Conservation (phyloP, 164 flowering plant genomes). For the Nelumbo lutea region DNA sequence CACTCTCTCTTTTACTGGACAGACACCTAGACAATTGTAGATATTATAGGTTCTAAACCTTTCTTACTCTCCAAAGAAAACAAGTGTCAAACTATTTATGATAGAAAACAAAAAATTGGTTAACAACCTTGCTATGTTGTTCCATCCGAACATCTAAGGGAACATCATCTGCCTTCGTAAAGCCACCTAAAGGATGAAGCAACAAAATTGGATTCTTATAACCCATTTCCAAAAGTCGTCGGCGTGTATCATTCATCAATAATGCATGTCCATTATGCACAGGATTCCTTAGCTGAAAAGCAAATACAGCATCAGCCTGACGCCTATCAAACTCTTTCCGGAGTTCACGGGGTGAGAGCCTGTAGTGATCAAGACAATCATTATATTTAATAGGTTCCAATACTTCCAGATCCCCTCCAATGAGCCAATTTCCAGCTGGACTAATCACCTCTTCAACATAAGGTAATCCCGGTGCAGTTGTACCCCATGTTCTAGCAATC, state of each 20-base stretch:
- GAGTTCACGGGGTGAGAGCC: neutral
- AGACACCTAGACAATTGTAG: no score
- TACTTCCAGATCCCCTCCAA: neutral
- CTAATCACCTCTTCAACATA: neutral
- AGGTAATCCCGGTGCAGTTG: neutral
- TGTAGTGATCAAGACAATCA: neutral
- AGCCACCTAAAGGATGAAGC: constrained; percentile 63
- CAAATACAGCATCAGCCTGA: neutral
- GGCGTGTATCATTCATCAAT: neutral
- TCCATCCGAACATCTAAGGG: constrained; percentile 56
- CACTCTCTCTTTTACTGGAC: no score
- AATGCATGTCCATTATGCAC: neutral
- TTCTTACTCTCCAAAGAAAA: no score
- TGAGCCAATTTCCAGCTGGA: neutral
- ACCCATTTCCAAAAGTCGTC: neutral
- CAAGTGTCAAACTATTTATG: neutral
- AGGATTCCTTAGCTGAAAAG: neutral
- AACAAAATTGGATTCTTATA: constrained; percentile 26
- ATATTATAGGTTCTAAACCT: no score
- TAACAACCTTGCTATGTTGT: constrained; percentile 50
- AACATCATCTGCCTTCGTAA: constrained; percentile 61
- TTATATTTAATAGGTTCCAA: neutral
- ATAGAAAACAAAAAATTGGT: neutral
- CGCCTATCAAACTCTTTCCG: neutral
- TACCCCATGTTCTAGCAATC: neutral